Conservation (phyloP, 768 basidiomycete species). For the Podaxis pistillaris region DNA sequence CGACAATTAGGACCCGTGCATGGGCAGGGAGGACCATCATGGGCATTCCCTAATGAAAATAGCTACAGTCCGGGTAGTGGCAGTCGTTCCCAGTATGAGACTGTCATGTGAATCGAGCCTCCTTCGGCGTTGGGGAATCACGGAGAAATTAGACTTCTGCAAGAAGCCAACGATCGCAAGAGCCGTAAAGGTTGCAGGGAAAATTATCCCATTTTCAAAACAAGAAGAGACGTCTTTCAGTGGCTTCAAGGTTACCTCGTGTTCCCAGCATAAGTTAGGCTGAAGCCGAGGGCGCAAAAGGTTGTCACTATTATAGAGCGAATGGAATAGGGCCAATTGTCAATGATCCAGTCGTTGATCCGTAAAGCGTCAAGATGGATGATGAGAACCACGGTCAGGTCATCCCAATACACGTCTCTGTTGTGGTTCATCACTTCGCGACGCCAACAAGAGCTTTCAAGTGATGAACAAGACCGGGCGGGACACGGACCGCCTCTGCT, state of each 20-base stretch:
- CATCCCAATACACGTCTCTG: not conserved
- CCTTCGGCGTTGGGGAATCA: not conserved
- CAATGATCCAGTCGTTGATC: not conserved
- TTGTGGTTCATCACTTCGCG: not conserved
- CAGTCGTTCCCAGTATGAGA: not conserved
- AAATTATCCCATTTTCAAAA: not conserved
- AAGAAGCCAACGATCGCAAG: not conserved
- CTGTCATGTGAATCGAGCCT: constrained; percentile 4
- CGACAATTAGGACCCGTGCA: not conserved
- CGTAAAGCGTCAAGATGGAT: not conserved
- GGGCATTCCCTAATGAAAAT: not conserved
- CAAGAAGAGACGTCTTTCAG: not conserved
- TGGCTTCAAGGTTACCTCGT: not conserved
- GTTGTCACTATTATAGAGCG: not conserved
- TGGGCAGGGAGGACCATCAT: not conserved
- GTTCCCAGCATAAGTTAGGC: not conserved
- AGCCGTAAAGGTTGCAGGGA: not conserved
- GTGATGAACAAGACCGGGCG: not conserved
- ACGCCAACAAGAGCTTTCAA: not conserved
- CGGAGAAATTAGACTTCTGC: constrained; percentile 14
- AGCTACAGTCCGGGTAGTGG: not conserved
- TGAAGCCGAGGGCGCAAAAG: not conserved
- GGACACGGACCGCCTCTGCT: constrained; percentile 1
- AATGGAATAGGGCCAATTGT: constrained; percentile 7
- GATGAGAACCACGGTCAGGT: not conserved